These are phyloP conservation scores for Talaromyces stipitatus DNA, from an alignment of 495 filamentous ascomycete species.

Conservation along the genomic window DNA sequence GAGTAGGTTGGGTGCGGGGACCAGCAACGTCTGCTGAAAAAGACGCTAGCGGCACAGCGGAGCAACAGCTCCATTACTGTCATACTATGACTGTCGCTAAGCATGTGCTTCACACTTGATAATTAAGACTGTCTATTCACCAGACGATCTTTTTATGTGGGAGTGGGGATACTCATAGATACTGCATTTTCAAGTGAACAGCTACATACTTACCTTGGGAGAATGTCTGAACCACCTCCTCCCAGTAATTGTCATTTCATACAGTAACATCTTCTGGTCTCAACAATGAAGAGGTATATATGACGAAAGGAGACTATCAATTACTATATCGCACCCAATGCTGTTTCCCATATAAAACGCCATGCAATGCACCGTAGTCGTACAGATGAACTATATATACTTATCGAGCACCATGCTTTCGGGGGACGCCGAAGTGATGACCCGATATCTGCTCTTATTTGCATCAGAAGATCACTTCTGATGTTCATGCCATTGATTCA, in stretches of 20 bases:
- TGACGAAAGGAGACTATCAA: not conserved
- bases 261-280: not conserved
- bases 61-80: slow-evolving; percentile 2
- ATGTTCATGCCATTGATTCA: slow-evolving; percentile 50
- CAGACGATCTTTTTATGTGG: not conserved
- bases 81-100: not conserved
- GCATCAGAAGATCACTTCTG: not conserved
- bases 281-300: not conserved
- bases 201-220: not conserved
- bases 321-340: not conserved
- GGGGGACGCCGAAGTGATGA: not conserved
- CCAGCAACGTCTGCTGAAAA: slow-evolving; percentile 1
- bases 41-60: slow-evolving; percentile 2
- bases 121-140: not conserved
- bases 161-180: too few relatives aligned
- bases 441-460: not conserved
- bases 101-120: not conserved
- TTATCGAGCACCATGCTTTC: not conserved
- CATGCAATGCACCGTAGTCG: slow-evolving; percentile 3
- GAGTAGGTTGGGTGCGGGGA: slow-evolving; percentile 37
- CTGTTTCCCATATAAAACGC: not conserved
- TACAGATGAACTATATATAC: slow-evolving; percentile 3
- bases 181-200: too few relatives aligned
- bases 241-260: not conserved
- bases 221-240: not conserved